These are phyloP conservation scores for Chaetomium sp. DNA, from an alignment of 2,329 filamentous ascomycete species.

Conservation along the genomic window DNA sequence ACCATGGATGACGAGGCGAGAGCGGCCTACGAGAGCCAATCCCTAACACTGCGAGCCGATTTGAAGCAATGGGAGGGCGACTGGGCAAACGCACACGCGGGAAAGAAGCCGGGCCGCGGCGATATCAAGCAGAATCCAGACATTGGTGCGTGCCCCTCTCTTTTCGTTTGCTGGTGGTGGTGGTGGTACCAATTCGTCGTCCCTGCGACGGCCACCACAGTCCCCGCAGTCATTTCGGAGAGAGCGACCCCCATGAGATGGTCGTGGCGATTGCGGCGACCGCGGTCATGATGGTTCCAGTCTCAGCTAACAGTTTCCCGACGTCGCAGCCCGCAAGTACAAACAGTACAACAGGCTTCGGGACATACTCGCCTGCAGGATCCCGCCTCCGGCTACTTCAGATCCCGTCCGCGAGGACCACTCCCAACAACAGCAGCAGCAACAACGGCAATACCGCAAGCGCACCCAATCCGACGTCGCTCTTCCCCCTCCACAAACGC, in stretches of 20 bases:
- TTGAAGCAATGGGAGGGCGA: constrained; percentile 69
- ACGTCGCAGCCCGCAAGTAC: constrained; percentile 60
- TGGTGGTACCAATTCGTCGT: no score
- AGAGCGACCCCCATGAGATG: no score
- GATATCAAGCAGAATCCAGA: constrained; percentile 68
- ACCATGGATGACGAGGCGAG: constrained; percentile 43
- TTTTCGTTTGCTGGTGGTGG: not conserved
- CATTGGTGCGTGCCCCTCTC: constrained; percentile 52
- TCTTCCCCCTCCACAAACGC: constrained; percentile 34
- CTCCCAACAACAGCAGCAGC: constrained; percentile 22
- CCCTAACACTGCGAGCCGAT: constrained; percentile 54
- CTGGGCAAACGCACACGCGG: constrained; percentile 56
- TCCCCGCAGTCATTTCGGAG: no score
- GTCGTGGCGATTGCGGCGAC: not conserved
- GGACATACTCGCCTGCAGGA: constrained; percentile 51
- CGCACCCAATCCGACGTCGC: constrained; percentile 25
- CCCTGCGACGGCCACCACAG: no score
- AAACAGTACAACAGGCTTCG: constrained; percentile 66
- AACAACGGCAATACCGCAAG: constrained; percentile 35
- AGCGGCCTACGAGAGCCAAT: constrained; percentile 42
- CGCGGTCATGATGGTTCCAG: not conserved
- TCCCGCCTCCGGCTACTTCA: constrained; percentile 31
- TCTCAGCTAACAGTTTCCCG: not conserved
- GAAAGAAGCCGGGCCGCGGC: constrained; percentile 63
- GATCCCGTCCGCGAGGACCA: constrained; percentile 23